Evolutionary conservation across 805 yeast species (phyloP).

Genomic region (Komagataella pastoris): DNA sequence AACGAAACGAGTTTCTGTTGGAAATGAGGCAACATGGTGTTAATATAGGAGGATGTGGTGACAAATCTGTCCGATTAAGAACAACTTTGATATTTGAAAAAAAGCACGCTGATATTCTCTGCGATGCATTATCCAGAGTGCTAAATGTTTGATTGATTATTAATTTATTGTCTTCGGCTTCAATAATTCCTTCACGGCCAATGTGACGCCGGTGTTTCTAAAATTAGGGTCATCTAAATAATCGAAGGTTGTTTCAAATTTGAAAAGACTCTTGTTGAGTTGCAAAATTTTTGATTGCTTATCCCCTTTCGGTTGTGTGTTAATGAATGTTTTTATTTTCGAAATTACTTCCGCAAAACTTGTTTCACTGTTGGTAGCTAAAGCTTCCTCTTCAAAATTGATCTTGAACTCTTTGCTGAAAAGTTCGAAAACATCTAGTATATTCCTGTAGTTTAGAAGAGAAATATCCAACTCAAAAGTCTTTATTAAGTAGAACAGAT

Average conservation of each 20-base stretch:
- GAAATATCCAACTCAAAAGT: not conserved
- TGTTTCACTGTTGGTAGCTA: not conserved
- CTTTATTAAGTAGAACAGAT: not conserved
- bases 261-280: not conserved
- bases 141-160: constrained; percentile 9
- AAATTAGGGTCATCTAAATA: not conserved
- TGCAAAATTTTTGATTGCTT: not conserved
- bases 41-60: constrained; percentile 81
- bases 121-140: constrained; percentile 27
- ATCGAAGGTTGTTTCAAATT: not conserved
- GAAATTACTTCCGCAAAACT: not conserved
- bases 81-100: constrained; percentile 70
- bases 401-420: not conserved
- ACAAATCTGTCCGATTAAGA: constrained; percentile 64
- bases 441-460: not conserved
- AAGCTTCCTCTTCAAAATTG: not conserved
- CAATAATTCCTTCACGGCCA: not conserved
- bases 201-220: not conserved
- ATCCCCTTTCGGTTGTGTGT: not conserved
- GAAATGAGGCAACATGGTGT: constrained; percentile 55
- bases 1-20: constrained; percentile 47
- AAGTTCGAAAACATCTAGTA: not conserved
- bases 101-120: constrained; percentile 63
- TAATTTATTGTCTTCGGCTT: not conserved
- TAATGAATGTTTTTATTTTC: too few species aligned